These are phyloP conservation scores for Fusarium torulosum DNA, from an alignment of 2,329 filamentous ascomycete species.

Conservation along the genomic window DNA sequence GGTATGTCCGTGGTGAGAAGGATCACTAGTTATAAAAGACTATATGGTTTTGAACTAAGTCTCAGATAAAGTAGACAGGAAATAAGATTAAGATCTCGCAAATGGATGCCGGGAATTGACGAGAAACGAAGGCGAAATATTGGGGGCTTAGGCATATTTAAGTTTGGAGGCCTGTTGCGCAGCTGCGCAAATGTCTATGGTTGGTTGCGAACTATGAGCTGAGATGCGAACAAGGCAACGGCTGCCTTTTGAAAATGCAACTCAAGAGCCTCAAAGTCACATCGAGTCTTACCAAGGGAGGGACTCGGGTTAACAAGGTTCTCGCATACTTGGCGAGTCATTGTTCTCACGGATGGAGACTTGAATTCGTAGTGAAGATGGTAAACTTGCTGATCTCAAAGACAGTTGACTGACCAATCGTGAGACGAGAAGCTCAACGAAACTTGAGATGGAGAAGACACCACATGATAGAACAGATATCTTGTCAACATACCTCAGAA, in stretches of 20 bases:
- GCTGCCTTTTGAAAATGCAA: constrained; percentile 26
- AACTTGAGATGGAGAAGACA: background rate
- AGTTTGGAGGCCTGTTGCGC: constrained; percentile 21
- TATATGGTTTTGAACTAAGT: constrained; percentile 3
- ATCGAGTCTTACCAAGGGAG: background rate
- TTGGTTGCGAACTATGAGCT: constrained; percentile 32
- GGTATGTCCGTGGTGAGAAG: constrained; percentile 1
- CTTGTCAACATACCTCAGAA: background rate
- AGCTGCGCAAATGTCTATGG: constrained; percentile 11
- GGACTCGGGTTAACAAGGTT: background rate
- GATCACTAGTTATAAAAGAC: background rate
- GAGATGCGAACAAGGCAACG: constrained; percentile 19
- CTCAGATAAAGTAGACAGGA: background rate
- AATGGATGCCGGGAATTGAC: constrained; percentile 9
- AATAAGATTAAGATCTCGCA: constrained; percentile 6
- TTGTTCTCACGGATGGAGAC: background rate
- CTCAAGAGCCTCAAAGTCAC: constrained; percentile 6
- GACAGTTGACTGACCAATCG: constrained; percentile 9
- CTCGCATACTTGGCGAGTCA: constrained; percentile 16
- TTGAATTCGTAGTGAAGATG: background rate
- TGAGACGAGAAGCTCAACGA: background rate
- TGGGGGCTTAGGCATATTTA: constrained; percentile 20
- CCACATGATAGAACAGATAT: background rate
- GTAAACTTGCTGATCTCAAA: background rate
- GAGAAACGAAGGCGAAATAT: constrained; percentile 3